phyloP scores from a whole-genome alignment of 2,329 filamentous ascomycete species.

The Pseudogymnoascus sp. region DNA sequence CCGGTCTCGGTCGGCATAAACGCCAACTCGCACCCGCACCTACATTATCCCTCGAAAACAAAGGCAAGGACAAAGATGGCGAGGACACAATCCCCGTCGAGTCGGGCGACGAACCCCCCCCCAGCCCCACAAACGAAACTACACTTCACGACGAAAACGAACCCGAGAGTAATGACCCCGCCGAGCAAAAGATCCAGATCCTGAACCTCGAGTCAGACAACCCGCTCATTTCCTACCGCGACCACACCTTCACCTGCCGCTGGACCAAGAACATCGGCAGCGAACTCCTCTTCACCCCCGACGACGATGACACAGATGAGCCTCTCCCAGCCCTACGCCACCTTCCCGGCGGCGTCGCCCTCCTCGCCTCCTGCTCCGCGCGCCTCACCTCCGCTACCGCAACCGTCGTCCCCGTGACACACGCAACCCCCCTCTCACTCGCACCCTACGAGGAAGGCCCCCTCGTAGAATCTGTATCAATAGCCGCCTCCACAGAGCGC shows the following conservation, averaged over 20 bases:
- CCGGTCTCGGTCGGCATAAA: constrained; percentile 18
- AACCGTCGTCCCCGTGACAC: constrained; percentile 10
- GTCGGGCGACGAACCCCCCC: constrained; percentile 16
- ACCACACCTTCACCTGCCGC: constrained; percentile 67
- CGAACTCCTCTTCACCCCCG: constrained; percentile 63
- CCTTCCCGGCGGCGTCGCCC: constrained; percentile 53
- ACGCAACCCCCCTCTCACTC: neutral
- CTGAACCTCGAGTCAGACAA: constrained; percentile 70
- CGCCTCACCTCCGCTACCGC: constrained; percentile 53
- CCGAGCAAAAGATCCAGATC: constrained; percentile 56
- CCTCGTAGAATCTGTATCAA: constrained; percentile 10
- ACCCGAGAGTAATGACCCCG: constrained; percentile 25
- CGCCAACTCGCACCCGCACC: constrained; percentile 11
- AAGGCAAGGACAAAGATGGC: constrained; percentile 14
- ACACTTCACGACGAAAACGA: constrained; percentile 28
- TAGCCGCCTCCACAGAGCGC: constrained; percentile 24
- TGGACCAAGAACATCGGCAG: constrained; percentile 84
- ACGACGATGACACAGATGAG: constrained; percentile 29
- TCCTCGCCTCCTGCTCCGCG: constrained; percentile 63
- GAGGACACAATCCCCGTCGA: constrained; percentile 18
- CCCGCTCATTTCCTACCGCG: constrained; percentile 73
- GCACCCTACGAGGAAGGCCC: neutral
- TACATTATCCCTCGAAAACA: constrained; percentile 9
- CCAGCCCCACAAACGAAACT: constrained; percentile 27
- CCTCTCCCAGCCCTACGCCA: constrained; percentile 42